phyloP scores from a whole-genome alignment of 352 stramenopile genomes.

The Globisporangium mamillatum region DNA sequence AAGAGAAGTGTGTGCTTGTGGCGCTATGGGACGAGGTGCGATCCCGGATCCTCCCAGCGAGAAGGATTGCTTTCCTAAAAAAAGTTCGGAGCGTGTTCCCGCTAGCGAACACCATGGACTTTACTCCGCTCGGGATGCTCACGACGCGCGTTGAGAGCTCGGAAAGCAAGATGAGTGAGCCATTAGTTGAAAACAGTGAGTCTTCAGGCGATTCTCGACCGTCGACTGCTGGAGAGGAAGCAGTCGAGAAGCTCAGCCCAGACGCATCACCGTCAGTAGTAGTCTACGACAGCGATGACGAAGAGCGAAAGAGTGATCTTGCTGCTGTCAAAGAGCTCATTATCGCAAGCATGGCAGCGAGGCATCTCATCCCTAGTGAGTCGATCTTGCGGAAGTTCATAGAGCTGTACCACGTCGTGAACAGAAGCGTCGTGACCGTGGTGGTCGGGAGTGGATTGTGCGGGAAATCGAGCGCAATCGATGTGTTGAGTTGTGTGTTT shows the following conservation, averaged over 20 bases:
- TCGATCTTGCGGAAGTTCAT: slow-evolving; percentile 55
- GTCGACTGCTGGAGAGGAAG: neutral
- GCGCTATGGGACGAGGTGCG: slow-evolving; percentile 52
- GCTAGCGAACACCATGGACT: slow-evolving; percentile 32
- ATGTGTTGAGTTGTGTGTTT: slow-evolving; percentile 34
- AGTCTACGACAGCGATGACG: slow-evolving; percentile 45
- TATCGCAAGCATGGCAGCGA: slow-evolving; percentile 23
- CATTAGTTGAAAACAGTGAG: neutral
- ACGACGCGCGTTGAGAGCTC: neutral
- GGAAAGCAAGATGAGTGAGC: neutral
- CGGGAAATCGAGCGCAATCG: slow-evolving; percentile 62
- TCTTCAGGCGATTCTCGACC: neutral
- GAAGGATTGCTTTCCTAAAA: slow-evolving; percentile 41
- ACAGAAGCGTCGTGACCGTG: slow-evolving; percentile 35
- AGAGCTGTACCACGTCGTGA: slow-evolving; percentile 55
- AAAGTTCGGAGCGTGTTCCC: slow-evolving; percentile 38
- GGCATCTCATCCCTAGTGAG: slow-evolving; percentile 32
- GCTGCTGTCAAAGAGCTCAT: slow-evolving; percentile 29
- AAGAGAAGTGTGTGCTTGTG: slow-evolving; percentile 43
- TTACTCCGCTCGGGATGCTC: slow-evolving; percentile 26
- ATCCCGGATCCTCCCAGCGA: slow-evolving; percentile 38
- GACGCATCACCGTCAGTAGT: neutral
- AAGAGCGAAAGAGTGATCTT: slow-evolving; percentile 29
- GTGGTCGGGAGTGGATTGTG: slow-evolving; percentile 44
- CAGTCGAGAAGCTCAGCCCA: neutral